Evolutionary conservation across 306 rosid species (phyloP), one percentile per base, ranked within the genome.

Genomic region (Vigna hirtella): DNA sequence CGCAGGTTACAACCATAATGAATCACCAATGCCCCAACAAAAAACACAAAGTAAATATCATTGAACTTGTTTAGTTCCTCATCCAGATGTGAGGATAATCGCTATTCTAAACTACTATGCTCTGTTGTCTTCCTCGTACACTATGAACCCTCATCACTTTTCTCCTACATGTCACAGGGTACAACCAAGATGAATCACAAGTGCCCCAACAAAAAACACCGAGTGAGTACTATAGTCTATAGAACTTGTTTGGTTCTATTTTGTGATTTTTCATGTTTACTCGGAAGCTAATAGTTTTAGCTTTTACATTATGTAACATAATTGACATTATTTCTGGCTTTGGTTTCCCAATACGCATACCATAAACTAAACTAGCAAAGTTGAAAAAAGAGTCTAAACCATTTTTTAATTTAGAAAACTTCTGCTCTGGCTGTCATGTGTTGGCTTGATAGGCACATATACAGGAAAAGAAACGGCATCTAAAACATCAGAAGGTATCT

Each of bases 11-110:
- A 66, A 84, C 78, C 77, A 74, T 0, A 76, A 59, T 13, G 76
- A 65, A 57, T 49, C 83, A 11, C 83, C 91, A 66, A 43, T 48
- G 58, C 72, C 81, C 61, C 72, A 83, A 65, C 64, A 7, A 17
- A 59, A 82, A 36, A 32, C 81, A 70, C 81, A 61, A 77, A 82
- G 93, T 81, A 74, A 73, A 90, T 83, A 56, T 50, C 18, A 42
- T 36, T 36, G 80, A 42, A 42, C 47, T 42, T 40, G 45, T 40
- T 42, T 42, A 9, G 47, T 42, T 42, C 13, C 47, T 2, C 47
- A 4, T 42, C 10, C 47, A 42, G 13, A 9, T 42, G 47, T 42
- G 45, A 40, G 2, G 10, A 40, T 8, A 40, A 40, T 40, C 45
- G 9, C 45, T 9, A 40, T 40, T 40, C 17, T 55, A 53, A 7